Conservation (phyloP, 192 early-diverging fungal genomes). For the Podochytrium sp. region DNA sequence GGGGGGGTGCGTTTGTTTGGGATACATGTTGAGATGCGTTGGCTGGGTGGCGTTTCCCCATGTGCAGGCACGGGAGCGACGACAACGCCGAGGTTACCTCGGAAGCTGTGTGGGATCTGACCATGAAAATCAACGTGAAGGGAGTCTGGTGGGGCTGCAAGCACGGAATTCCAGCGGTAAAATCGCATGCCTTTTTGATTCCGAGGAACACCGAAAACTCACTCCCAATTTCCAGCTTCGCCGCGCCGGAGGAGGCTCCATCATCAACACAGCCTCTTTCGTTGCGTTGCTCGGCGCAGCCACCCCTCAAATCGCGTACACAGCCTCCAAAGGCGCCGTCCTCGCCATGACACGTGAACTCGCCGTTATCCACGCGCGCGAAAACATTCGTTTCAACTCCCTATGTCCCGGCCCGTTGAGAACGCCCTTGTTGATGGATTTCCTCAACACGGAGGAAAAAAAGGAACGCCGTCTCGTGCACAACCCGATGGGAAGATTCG, state of each 20-base stretch:
- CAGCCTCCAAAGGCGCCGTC: slow-evolving; percentile 86
- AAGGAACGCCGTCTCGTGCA: slow-evolving; percentile 78
- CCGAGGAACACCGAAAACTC: too few relatives aligned
- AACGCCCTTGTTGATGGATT: slow-evolving; percentile 82
- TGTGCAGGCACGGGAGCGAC: slow-evolving; percentile 57
- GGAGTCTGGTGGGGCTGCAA: slow-evolving; percentile 90
- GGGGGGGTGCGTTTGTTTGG: slow-evolving; percentile 26
- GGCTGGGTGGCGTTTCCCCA: background rate
- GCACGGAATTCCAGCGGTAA: slow-evolving; percentile 71
- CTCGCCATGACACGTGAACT: slow-evolving; percentile 84
- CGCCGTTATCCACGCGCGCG: slow-evolving; percentile 81
- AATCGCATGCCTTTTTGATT: background rate
- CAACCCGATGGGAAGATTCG: slow-evolving; percentile 83
- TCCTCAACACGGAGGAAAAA: slow-evolving; percentile 82
- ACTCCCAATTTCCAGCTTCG: slow-evolving; percentile 42
- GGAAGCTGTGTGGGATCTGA: slow-evolving; percentile 77
- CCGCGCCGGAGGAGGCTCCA: slow-evolving; percentile 71
- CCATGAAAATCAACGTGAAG: slow-evolving; percentile 84
- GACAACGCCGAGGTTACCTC: slow-evolving; percentile 78
- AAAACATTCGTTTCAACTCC: slow-evolving; percentile 84
- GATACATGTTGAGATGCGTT: background rate
- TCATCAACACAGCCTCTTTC: slow-evolving; percentile 87
- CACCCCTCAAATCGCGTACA: slow-evolving; percentile 85
- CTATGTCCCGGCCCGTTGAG: slow-evolving; percentile 81
- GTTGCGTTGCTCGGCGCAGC: slow-evolving; percentile 79